Conservation (phyloP, 164 flowering plant species). For the Umbilicus rupestris region DNA sequence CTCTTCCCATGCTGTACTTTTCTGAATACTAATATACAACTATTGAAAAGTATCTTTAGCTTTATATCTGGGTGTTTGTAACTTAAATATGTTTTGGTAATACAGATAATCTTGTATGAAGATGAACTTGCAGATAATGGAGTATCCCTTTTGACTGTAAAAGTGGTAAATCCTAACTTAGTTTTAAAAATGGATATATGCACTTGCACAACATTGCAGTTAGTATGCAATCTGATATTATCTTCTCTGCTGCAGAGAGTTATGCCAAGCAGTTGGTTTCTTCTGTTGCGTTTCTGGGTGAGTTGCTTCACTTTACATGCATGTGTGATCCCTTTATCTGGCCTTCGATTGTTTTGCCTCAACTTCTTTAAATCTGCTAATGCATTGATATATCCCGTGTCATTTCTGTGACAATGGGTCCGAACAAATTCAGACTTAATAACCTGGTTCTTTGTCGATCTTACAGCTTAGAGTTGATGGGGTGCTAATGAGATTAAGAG, state of each 20-base stretch:
- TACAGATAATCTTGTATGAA: conserved; percentile 85
- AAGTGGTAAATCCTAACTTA: conserved; percentile 57
- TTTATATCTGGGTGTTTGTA: background rate
- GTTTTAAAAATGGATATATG: background rate
- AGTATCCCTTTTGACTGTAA: conserved; percentile 82
- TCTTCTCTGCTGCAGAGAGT: conserved; percentile 56
- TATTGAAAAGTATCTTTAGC: background rate
- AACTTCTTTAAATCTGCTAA: background rate
- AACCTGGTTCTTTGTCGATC: conserved; percentile 10
- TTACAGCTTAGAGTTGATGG: conserved; percentile 98
- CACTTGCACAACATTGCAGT: background rate
- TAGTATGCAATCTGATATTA: background rate
- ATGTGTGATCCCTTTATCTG: background rate
- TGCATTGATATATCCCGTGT: background rate
- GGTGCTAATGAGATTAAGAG: conserved; percentile 85
- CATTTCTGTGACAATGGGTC: background rate
- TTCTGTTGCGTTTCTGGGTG: conserved; percentile 96
- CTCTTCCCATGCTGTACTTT: background rate
- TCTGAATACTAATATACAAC: background rate
- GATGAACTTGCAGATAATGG: conserved; percentile 97
- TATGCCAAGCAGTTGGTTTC: conserved; percentile 97
- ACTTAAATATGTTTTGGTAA: background rate
- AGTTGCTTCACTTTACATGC: conserved; percentile 20
- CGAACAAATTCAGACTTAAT: background rate
- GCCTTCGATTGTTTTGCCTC: background rate